Evolutionary conservation across 352 stramenopile genomes (phyloP).

Genomic region (Phytophthora pistaciae): DNA sequence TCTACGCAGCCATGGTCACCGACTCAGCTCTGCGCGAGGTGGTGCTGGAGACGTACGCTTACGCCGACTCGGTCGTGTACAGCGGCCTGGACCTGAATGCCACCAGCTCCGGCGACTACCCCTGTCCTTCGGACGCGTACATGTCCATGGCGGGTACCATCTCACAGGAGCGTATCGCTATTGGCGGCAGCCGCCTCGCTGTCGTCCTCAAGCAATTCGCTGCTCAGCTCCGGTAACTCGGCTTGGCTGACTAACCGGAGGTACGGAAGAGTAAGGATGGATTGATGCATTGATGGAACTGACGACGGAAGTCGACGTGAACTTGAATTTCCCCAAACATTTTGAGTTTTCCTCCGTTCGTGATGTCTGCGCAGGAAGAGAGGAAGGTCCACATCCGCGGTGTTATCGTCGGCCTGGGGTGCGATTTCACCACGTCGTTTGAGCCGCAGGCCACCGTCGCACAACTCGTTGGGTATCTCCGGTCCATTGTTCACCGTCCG

Average conservation of each 20-base stretch:
- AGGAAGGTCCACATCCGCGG: no score
- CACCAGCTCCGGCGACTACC: conserved; percentile 27
- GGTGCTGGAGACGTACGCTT: conserved; percentile 54
- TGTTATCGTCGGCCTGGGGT: no score
- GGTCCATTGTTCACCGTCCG: no score
- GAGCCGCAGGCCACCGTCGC: no score
- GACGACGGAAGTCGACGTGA: no score
- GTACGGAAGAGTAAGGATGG: no score
- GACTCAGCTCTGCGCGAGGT: conserved; percentile 38
- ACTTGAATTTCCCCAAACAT: no score
- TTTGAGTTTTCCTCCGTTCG: no score
- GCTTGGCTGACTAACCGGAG: conserved; percentile 36
- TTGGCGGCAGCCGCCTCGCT: conserved; percentile 62
- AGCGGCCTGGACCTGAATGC: conserved; percentile 42
- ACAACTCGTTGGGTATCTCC: no score
- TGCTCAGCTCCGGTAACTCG: conserved; percentile 50
- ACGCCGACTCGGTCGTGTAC: conserved; percentile 50
- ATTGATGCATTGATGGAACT: no score
- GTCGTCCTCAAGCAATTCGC: conserved; percentile 68
- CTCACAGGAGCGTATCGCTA: conserved; percentile 57
- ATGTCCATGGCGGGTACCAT: conserved; percentile 38
- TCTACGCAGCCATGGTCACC: conserved; percentile 37
- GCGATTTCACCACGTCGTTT: no score
- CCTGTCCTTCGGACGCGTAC: conserved; percentile 52
- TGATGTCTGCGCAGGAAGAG: no score